Percentiles rank a stretch among this genome's conserved stretches.
Conservation (phyloP, 768 basidiomycete species). For the Xerocomellus dryophilus region DNA sequence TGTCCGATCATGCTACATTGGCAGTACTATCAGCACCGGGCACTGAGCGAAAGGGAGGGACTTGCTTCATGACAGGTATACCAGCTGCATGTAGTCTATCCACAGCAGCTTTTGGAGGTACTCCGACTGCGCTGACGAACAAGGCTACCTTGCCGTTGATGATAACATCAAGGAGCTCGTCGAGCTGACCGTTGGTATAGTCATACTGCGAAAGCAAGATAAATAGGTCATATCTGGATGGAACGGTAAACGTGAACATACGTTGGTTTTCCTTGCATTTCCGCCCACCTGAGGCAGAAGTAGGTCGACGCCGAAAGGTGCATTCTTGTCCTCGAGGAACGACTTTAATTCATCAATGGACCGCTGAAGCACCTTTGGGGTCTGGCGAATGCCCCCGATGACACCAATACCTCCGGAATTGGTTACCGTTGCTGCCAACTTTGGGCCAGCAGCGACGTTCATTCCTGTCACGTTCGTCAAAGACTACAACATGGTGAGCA, state of each 20-base stretch:
- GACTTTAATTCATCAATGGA: slow-evolving; percentile 72
- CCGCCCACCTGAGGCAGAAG: slow-evolving; percentile 82
- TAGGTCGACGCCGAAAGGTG: slow-evolving; percentile 81
- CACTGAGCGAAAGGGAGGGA: not conserved
- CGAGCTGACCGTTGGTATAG: slow-evolving; percentile 76
- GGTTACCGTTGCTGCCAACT: slow-evolving; percentile 85
- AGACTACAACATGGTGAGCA: not conserved
- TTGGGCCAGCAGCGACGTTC: slow-evolving; percentile 86
- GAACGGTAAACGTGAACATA: slow-evolving; percentile 17
- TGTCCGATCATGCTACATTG: slow-evolving; percentile 72
- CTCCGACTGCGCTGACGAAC: slow-evolving; percentile 83
- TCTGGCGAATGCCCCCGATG: slow-evolving; percentile 79
- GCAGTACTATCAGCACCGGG: not conserved
- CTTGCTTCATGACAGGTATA: slow-evolving; percentile 85
- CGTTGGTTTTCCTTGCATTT: slow-evolving; percentile 80
- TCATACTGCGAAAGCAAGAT: slow-evolving; percentile 43
- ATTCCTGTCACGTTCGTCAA: slow-evolving; percentile 38
- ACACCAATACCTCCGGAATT: slow-evolving; percentile 88
- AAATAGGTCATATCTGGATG: not conserved
- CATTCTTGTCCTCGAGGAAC: slow-evolving; percentile 68
- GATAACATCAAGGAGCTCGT: slow-evolving; percentile 75
- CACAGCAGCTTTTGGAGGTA: slow-evolving; percentile 79
- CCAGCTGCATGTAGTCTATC: slow-evolving; percentile 77
- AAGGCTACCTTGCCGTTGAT: slow-evolving; percentile 68
- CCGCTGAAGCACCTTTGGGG: slow-evolving; percentile 64